Base-by-base conservation (phyloP, 2,329 filamentous ascomycete genomes). In the Colletotrichum sp. region DNA sequence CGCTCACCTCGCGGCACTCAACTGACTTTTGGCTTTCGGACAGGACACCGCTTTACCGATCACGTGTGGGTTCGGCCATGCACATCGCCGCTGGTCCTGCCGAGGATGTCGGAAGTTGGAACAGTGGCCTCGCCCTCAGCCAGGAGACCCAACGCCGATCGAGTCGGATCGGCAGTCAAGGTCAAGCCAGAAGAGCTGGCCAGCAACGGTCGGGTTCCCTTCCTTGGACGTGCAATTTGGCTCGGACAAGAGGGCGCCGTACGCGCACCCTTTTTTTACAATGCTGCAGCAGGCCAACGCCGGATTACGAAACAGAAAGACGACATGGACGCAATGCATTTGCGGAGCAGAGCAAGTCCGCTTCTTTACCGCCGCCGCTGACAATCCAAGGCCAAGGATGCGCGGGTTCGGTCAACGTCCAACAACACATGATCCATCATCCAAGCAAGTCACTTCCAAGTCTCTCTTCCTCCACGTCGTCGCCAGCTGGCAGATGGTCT, bases 261-360 rank as follows among this genome's bases (percentile, higher is more conserved):
- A 66, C 26, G 55, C 52, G 34, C 63, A 48, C n/a, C n/a, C 5
- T 22, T 48, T 48, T n/a, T 48, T n/a, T 48, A 4, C 44, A 48
- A 48, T 48, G 44, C 44, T 48, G 44, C 44, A 22, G 44, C n/a
- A 52, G 44, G n/a, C 18, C 34, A 22, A 44, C 44, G 6, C 48
- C 44, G 8, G 15, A 71, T 65, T 71, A 74, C 67, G 66, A 65
- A 34, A 70, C 39, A 24, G 32, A 65, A 44, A 34, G 48, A 73
- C 22, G n/a, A 30, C 32, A 59, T 52, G 52, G 26, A 71, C 15
- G 16, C 57, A 63, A 74, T 15, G 60, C 34, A 64, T 44, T 52
- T 71, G 48, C 72, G 59, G 67, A 74, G 67, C 67, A 74, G 15
- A 39, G 26, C 67, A 60, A 71, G 60, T 28, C 67, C 34, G 32